phyloP scores from a whole-genome alignment of 768 basidiomycete species.

The Pulveroboletus sp. region DNA sequence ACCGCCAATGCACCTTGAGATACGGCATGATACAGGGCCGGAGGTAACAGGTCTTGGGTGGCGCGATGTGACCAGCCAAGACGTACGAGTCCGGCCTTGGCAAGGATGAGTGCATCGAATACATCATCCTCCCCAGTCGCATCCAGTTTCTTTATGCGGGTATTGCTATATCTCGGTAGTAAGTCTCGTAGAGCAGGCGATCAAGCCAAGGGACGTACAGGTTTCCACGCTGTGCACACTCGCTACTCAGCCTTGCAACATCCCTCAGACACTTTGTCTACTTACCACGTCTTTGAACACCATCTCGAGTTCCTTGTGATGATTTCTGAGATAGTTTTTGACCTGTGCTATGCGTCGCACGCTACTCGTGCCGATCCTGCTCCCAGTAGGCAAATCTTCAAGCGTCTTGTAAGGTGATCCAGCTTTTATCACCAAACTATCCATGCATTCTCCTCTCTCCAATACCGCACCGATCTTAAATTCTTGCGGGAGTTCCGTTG shows the following conservation, averaged over 20 bases:
- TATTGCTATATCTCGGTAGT: constrained; percentile 52
- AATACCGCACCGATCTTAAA: constrained; percentile 83
- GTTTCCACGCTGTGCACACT: constrained; percentile 65
- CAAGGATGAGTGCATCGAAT: constrained; percentile 87
- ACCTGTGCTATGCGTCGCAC: constrained; percentile 90
- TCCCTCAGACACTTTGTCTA: constrained; percentile 10
- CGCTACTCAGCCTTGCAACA: not conserved
- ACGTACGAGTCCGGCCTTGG: constrained; percentile 87
- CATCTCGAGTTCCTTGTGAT: constrained; percentile 33
- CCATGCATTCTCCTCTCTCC: constrained; percentile 83
- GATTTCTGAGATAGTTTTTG: constrained; percentile 65
- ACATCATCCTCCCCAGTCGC: constrained; percentile 56
- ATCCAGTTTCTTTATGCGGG: constrained; percentile 88
- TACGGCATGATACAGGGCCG: constrained; percentile 81
- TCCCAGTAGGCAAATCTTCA: constrained; percentile 80
- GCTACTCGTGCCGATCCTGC: constrained; percentile 93
- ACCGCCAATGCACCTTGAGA: constrained; percentile 91
- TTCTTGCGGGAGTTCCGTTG: constrained; percentile 78
- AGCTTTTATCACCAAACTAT: constrained; percentile 81
- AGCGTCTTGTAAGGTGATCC: constrained; percentile 66
- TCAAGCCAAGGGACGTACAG: constrained; percentile 48
- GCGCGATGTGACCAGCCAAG: constrained; percentile 70
- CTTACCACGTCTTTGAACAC: constrained; percentile 86
- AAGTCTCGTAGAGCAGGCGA: constrained; percentile 1
- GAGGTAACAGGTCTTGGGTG: constrained; percentile 67